A percentile compares a stretch with the other conserved stretches of the same genome.
These are phyloP conservation scores for Balamuthia mandrillaris DNA, from an alignment of 208 protist genomes.

Conservation along the genomic window DNA sequence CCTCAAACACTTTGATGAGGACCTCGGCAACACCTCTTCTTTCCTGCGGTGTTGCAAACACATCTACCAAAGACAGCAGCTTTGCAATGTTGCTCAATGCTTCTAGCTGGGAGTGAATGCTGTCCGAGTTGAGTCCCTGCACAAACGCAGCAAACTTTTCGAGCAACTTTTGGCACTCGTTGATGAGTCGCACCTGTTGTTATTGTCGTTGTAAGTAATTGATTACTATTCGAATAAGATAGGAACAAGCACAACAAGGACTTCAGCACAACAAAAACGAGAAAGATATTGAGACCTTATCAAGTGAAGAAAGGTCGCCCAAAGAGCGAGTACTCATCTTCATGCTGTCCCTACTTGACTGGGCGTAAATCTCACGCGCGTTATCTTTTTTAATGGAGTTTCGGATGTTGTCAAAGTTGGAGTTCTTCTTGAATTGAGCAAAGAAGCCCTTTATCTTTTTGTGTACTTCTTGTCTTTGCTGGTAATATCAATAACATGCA, in stretches of 20 bases:
- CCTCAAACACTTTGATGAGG: background rate
- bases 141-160: background rate
- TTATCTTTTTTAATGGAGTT: background rate
- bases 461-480: conserved; percentile 6
- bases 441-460: conserved; percentile 30
- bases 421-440: conserved; percentile 1
- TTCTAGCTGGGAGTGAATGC: background rate
- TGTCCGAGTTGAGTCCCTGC: background rate
- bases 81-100: background rate
- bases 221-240: background rate
- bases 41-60: background rate
- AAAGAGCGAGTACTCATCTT: background rate
- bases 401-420: background rate
- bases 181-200: background rate
- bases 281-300: background rate
- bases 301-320: background rate
- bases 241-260: background rate
- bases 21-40: background rate
- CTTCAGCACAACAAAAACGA: background rate
- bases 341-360: background rate
- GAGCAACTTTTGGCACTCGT: background rate
- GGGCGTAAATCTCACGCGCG: background rate
- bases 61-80: background rate
- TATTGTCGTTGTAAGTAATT: background rate
- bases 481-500: background rate